A percentile compares a stretch with the other conserved stretches of the same genome.
Conservation (phyloP, 768 basidiomycete genomes). For the Naganishia friedmannii region DNA sequence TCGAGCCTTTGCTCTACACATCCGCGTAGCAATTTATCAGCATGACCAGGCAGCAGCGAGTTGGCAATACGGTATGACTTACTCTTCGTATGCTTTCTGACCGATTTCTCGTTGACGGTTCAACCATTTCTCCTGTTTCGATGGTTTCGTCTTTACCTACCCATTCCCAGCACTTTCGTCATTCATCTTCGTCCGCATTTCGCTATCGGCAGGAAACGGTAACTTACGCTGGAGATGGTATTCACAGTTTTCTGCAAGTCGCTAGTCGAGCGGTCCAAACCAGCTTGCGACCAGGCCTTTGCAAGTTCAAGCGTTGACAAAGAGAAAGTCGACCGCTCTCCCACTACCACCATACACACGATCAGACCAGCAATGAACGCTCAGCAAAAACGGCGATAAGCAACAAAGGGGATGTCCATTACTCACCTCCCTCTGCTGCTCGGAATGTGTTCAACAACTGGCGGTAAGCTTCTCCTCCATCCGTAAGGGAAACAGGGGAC, state of each 20-base stretch:
- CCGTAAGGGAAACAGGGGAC: not conserved
- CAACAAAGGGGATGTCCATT: no score
- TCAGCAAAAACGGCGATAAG: not conserved
- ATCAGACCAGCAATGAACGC: no score
- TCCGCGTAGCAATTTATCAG: not conserved
- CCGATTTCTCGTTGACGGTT: conserved; percentile 16
- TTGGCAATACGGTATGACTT: not conserved
- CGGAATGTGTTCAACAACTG: conserved; percentile 13
- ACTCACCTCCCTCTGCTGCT: conserved; percentile 11
- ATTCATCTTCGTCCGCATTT: not conserved
- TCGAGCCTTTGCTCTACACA: not conserved
- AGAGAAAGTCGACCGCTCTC: not conserved
- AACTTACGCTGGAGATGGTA: not conserved
- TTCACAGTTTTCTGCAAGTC: not conserved
- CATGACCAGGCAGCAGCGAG: not conserved
- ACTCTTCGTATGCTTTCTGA: conserved; percentile 23
- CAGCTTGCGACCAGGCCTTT: conserved; percentile 8
- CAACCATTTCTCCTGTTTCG: conserved; percentile 17
- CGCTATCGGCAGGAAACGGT: not conserved
- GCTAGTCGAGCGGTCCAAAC: not conserved
- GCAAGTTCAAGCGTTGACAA: conserved; percentile 12
- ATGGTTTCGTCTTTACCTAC: conserved; percentile 8
- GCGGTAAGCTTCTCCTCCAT: conserved; percentile 6
- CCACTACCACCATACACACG: not conserved
- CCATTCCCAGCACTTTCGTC: not conserved